Conservation (phyloP, 2,329 filamentous ascomycete genomes). For the Pyrenophora seminiperda region DNA sequence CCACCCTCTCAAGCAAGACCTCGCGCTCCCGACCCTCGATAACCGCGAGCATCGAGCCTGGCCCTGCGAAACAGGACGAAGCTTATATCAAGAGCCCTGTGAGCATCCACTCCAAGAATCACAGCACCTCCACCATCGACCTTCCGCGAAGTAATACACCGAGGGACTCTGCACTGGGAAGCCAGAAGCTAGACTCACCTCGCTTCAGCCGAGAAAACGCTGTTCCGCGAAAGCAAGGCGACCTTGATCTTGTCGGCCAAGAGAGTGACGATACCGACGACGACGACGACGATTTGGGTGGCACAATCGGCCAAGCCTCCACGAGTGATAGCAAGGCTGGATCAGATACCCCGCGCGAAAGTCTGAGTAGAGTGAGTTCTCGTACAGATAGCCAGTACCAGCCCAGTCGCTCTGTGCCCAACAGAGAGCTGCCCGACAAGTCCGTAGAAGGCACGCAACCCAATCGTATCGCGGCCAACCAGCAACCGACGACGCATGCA, state of each 20-base stretch:
- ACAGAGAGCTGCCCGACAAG: slow-evolving; percentile 33
- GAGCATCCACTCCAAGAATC: slow-evolving; percentile 30
- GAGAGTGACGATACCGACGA: slow-evolving; percentile 43
- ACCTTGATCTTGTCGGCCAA: slow-evolving; percentile 33
- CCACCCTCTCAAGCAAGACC: slow-evolving; percentile 37
- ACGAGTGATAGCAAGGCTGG: slow-evolving; percentile 28
- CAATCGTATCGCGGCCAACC: slow-evolving; percentile 25
- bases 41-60: slow-evolving; percentile 28
- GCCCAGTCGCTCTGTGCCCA: slow-evolving; percentile 24
- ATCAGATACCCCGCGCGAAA: slow-evolving; percentile 31
- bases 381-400: slow-evolving; percentile 35
- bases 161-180: slow-evolving; percentile 19
- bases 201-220: slow-evolving; percentile 30
- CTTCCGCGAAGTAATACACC: slow-evolving; percentile 23
- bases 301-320: slow-evolving; percentile 32
- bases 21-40: slow-evolving; percentile 42
- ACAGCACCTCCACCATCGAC: slow-evolving; percentile 28
- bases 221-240: slow-evolving; percentile 27
- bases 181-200: slow-evolving; percentile 22
- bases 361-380: slow-evolving; percentile 25
- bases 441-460: slow-evolving; percentile 29
- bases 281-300: slow-evolving; percentile 41
- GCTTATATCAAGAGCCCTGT: slow-evolving; percentile 32
- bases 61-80: slow-evolving; percentile 34
- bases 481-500: slow-evolving; percentile 32